Evolutionary conservation across 371 early-diverging fungal genomes (phyloP), one percentile per base, ranked within the genome.

Genomic region (Mucor saturninus): DNA sequence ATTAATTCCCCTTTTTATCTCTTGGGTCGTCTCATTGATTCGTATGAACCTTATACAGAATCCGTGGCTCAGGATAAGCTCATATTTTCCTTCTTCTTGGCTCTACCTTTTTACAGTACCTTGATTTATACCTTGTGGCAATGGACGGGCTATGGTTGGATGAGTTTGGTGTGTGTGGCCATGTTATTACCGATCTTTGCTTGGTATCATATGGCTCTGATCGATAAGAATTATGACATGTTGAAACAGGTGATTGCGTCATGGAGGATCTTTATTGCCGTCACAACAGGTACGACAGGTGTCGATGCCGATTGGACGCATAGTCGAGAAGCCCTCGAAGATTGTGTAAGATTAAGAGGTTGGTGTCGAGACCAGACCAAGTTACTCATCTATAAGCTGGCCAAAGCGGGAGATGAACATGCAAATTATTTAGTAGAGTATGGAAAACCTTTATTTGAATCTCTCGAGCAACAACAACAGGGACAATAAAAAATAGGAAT

Each of bases 1-100:
- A 76, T 86, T 62, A 83, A 84, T 53, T 78, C 73, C 11, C 86
- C 86, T 0, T 74, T 86, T 3, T 86, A 83, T 52, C 45, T 79
- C 13, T 39, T 84, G 9, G 84, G 79, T 31, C 71, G 68, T 28
- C 8, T 78, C 8, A 73, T 77, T 54, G 81, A 81, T 32, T 71
- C 68, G 10, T 78, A 65, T 39, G 86, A 86, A 62, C 64, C 67
- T 31, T 78, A 83, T 50, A 79, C 80, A 11, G 86, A 86, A 62
- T 79, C 79, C 0, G 76, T 75, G 2, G 74, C 86, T 2, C 86
- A 86, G 57, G 79, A 79, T 49, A 86, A 86, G 53, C 66, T 84
- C 21, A 69, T 78, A 2, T 58, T 75, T 28, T 71, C 76, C 2
- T 62, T 77, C 32, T 59, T 71, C 10, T 37, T 81, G 6, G 71